phyloP scores from a whole-genome alignment of 2,329 filamentous ascomycete species.

The Hypomyces perniciosus region DNA sequence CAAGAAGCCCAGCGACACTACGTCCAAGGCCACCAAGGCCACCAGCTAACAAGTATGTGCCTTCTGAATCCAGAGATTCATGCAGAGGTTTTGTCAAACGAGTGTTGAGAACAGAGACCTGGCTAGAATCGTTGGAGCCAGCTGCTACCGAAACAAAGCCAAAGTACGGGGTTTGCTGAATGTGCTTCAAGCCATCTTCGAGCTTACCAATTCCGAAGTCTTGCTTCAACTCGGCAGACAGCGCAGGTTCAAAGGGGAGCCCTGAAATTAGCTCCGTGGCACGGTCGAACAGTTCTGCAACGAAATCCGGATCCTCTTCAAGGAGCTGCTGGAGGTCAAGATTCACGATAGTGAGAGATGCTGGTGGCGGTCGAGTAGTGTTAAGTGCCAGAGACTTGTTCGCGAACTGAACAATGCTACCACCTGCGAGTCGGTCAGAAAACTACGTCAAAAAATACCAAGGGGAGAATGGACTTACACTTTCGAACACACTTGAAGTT shows the following conservation, averaged over 20 bases:
- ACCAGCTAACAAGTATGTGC: slow-evolving; percentile 50
- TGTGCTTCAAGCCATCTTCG: slow-evolving; percentile 20
- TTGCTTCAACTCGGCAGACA: background rate
- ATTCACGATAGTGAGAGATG: slow-evolving; percentile 24
- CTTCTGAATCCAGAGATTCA: slow-evolving; percentile 29
- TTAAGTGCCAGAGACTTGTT: slow-evolving; percentile 18
- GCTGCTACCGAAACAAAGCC: slow-evolving; percentile 19
- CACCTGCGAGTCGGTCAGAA: slow-evolving; percentile 20
- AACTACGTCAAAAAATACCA: background rate
- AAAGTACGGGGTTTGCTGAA: slow-evolving; percentile 23
- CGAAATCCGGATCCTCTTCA: slow-evolving; percentile 26
- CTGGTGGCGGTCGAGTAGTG: slow-evolving; percentile 10
- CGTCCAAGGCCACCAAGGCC: slow-evolving; percentile 53
- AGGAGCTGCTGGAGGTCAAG: slow-evolving; percentile 30
- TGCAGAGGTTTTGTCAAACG: slow-evolving; percentile 20
- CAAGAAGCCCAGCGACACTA: slow-evolving; percentile 45
- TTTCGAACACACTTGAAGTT: slow-evolving; percentile 30
- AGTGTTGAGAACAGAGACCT: slow-evolving; percentile 20
- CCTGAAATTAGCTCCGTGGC: slow-evolving; percentile 12
- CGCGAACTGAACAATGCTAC: slow-evolving; percentile 28
- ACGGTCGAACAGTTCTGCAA: slow-evolving; percentile 23
- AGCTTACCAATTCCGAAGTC: slow-evolving; percentile 20
- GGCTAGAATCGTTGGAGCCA: background rate
- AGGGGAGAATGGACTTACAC: slow-evolving; percentile 23
- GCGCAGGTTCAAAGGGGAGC: background rate